These are phyloP conservation scores for Eucalyptus regnans DNA, from an alignment of 345 rosid species.

Conservation along the genomic window DNA sequence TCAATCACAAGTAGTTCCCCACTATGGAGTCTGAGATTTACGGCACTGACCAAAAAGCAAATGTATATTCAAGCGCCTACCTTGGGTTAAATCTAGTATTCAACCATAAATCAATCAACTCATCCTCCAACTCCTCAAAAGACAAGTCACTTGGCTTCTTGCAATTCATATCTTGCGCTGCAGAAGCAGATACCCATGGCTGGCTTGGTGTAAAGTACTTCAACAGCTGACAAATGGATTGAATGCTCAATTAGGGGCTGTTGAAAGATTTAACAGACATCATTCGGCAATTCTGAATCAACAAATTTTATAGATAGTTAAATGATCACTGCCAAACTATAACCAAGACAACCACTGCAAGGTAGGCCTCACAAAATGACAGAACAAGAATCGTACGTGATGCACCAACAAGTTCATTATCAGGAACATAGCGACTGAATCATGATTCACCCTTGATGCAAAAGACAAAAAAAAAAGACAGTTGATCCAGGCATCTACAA, in stretches of 20 bases:
- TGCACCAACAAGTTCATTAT: neutral
- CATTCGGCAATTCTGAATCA: neutral
- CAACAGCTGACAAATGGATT: slow-evolving; percentile 36
- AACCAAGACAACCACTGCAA: neutral
- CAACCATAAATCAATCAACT: slow-evolving; percentile 47
- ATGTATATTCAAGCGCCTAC: slow-evolving; percentile 36
- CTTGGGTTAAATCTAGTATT: slow-evolving; percentile 40
- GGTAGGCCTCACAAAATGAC: neutral
- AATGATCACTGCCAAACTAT: neutral
- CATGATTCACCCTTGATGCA: neutral
- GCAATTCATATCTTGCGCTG: neutral
- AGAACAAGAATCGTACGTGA: neutral
- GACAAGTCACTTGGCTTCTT: slow-evolving; percentile 28
- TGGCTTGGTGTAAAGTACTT: slow-evolving; percentile 33
- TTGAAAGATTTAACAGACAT: neutral
- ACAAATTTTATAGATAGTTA: neutral
- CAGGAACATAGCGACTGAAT: neutral
- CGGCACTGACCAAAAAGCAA: neutral
- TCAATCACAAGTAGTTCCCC: neutral
- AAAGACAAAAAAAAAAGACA: neutral
- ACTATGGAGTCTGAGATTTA: neutral
- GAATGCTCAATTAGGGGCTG: neutral
- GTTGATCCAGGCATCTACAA: neutral
- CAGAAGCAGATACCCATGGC: slow-evolving; percentile 38
- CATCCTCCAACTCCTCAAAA: slow-evolving; percentile 38